phyloP scores from a whole-genome alignment of 192 early-diverging fungal genomes.

The Borealophlyctis nickersoniae region DNA sequence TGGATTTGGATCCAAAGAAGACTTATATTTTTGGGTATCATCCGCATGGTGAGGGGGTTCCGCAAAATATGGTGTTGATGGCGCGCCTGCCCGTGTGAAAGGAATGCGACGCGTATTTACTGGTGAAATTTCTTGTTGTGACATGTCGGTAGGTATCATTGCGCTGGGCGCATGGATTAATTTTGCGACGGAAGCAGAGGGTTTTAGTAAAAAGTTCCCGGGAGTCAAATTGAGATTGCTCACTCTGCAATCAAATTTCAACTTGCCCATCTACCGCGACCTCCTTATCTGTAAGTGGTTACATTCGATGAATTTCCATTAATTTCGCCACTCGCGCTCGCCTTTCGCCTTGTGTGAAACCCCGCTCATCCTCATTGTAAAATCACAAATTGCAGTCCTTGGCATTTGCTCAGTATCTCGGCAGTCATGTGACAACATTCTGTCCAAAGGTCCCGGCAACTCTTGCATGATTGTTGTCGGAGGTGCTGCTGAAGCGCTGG shows the following conservation, averaged over 20 bases:
- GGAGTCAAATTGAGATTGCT: conserved; percentile 76
- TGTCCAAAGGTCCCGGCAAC: conserved; percentile 64
- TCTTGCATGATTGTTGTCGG: conserved; percentile 85
- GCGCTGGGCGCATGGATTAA: conserved; percentile 76
- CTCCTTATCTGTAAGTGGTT: conserved; percentile 51
- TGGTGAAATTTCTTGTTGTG: too few relatives aligned
- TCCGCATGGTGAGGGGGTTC: conserved; percentile 67
- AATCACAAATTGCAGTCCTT: conserved; percentile 53
- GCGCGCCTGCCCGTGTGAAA: too few relatives aligned
- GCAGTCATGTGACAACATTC: conserved; percentile 71
- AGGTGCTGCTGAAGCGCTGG: conserved; percentile 81
- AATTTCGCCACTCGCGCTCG: not conserved
- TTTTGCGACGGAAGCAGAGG: conserved; percentile 78
- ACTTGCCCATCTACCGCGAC: conserved; percentile 83
- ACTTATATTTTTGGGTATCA: conserved; percentile 94
- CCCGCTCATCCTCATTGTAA: not conserved
- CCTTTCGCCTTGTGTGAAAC: not conserved
- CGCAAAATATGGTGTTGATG: too few relatives aligned
- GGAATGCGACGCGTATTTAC: too few relatives aligned
- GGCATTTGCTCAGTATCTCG: conserved; percentile 76
- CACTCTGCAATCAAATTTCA: conserved; percentile 81
- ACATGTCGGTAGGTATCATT: conserved; percentile 66
- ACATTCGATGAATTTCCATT: not conserved
- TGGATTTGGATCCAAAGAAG: conserved; percentile 73
- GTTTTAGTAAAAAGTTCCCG: conserved; percentile 71